Percentiles rank a stretch among this genome's conserved stretches.
Conservation (phyloP, 805 yeast species). For the Teunomyces tritomae region DNA sequence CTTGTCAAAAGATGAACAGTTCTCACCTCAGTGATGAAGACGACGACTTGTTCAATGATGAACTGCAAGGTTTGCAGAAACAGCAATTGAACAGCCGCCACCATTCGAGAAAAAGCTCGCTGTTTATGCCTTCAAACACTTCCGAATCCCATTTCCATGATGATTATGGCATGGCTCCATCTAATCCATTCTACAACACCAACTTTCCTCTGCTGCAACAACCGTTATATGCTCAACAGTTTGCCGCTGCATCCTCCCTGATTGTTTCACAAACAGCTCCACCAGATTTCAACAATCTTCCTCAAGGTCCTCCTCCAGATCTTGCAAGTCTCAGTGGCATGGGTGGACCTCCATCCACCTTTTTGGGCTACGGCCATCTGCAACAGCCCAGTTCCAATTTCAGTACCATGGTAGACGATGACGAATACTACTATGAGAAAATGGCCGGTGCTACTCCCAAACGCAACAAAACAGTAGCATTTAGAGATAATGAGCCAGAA, state of each 20-base stretch:
- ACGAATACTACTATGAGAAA: constrained; percentile 11
- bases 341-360: constrained; percentile 1
- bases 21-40: constrained; percentile 6
- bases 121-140: constrained; percentile 7
- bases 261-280: constrained; percentile 1
- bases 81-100: constrained; percentile 1
- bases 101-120: constrained; percentile 8
- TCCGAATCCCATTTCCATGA: not conserved
- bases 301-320: not conserved
- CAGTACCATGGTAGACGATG: constrained; percentile 21
- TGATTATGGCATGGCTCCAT: constrained; percentile 1
- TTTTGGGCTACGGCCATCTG: constrained; percentile 5
- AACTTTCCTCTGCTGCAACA: constrained; percentile 4
- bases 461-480: constrained; percentile 26
- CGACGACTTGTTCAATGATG: constrained; percentile 12
- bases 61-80: not conserved
- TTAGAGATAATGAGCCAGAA: constrained; percentile 29
- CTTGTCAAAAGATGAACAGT: not conserved
- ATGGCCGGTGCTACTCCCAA: constrained; percentile 1
- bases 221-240: constrained; percentile 8
- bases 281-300: not conserved
- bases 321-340: not conserved
- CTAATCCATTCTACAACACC: constrained; percentile 8
- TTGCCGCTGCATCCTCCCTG: constrained; percentile 8
- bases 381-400: constrained; percentile 13